phyloP scores from a whole-genome alignment of 2,329 filamentous ascomycete species.

The Leptographium lundbergii region DNA sequence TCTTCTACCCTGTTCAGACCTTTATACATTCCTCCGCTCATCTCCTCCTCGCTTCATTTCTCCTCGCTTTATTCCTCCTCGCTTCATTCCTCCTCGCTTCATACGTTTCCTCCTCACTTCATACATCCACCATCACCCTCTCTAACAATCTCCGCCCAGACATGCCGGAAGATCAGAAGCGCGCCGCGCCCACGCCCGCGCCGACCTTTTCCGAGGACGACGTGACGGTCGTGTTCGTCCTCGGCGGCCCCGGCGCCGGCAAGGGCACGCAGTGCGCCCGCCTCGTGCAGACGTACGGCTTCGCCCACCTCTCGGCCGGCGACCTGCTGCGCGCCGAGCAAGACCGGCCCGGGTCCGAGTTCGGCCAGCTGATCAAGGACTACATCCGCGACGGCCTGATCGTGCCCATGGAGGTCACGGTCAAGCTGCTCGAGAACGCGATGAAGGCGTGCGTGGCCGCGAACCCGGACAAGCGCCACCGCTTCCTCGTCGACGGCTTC shows the following conservation, averaged over 20 bases:
- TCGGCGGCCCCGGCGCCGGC: slow-evolving; percentile 87
- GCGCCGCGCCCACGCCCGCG: slow-evolving; percentile 18
- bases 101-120: too few relatives aligned
- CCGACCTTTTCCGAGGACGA: slow-evolving; percentile 64
- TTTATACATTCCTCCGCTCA: too few relatives aligned
- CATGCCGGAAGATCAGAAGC: slow-evolving; percentile 5
- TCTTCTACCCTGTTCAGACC: too few relatives aligned
- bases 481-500: slow-evolving; percentile 76
- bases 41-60: too few relatives aligned
- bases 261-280: slow-evolving; percentile 94
- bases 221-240: slow-evolving; percentile 91
- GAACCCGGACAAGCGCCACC: slow-evolving; percentile 30
- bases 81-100: neutral
- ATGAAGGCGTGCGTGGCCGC: slow-evolving; percentile 58
- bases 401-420: slow-evolving; percentile 97
- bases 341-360: slow-evolving; percentile 71
- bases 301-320: slow-evolving; percentile 86
- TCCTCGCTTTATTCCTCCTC: neutral
- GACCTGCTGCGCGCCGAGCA: slow-evolving; percentile 92
- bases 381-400: slow-evolving; percentile 93
- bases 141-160: slow-evolving; percentile 2
- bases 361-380: slow-evolving; percentile 81
- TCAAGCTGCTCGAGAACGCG: slow-evolving; percentile 84
- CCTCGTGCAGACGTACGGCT: slow-evolving; percentile 76
- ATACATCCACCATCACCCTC: neutral